A percentile compares a stretch with the other conserved stretches of the same genome.
These are phyloP conservation scores for Nidularia pulvinata DNA, from an alignment of 768 basidiomycete genomes.

Conservation along the genomic window DNA sequence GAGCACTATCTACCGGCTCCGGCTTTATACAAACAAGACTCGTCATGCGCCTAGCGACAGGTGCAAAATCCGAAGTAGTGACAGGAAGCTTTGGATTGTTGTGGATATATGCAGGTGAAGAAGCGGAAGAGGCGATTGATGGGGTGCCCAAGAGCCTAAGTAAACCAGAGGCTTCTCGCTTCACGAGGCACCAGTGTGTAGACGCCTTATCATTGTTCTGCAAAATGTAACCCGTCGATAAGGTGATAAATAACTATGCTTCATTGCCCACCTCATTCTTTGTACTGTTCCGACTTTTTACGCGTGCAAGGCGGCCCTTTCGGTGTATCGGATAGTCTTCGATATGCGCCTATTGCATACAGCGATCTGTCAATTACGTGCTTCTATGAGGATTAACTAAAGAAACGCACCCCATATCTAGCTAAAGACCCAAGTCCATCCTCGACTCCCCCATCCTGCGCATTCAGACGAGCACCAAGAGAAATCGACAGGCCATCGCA, in stretches of 20 bases:
- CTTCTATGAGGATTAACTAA: background rate
- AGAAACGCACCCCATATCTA: conserved; percentile 38
- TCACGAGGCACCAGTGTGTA: background rate
- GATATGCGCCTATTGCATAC: conserved; percentile 23
- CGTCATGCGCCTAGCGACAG: background rate
- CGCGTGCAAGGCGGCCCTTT: conserved; percentile 6
- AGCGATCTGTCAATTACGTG: conserved; percentile 2
- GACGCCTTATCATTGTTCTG: background rate
- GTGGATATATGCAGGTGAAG: too few relatives aligned
- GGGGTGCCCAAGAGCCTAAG: background rate
- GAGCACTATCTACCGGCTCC: conserved; percentile 19
- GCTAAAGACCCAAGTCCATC: conserved; percentile 46
- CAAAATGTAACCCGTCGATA: too few relatives aligned
- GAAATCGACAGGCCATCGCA: conserved; percentile 31
- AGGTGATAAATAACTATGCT: too few relatives aligned
- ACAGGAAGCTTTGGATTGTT: too few relatives aligned
- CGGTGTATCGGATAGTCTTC: conserved; percentile 18
- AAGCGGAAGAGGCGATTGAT: too few relatives aligned
- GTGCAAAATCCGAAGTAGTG: background rate
- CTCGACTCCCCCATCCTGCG: conserved; percentile 34
- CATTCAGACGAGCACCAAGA: conserved; percentile 23
- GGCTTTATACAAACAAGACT: conserved; percentile 17
- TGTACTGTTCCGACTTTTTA: conserved; percentile 1
- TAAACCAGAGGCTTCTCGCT: background rate
- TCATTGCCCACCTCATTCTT: background rate